Conservation (phyloP, 2,329 filamentous ascomycete species). For the Aspergillus japonicus region DNA sequence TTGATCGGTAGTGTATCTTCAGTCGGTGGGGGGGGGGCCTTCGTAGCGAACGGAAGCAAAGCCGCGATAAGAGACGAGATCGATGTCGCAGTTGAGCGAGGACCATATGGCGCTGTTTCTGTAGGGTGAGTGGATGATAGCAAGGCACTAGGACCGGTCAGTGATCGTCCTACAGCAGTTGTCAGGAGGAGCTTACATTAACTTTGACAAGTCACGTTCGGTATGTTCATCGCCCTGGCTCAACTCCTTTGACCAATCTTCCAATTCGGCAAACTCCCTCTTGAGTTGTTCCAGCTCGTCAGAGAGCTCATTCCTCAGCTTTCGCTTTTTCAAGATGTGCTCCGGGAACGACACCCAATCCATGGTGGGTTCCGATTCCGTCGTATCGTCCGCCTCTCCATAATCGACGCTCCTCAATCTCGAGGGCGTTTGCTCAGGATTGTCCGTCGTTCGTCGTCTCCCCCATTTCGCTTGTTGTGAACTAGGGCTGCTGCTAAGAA, state of each 20-base stretch:
- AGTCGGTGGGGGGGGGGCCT: conserved; percentile 20
- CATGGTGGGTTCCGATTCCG: conserved; percentile 5
- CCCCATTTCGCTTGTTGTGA: conserved; percentile 27
- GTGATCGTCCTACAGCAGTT: conserved; percentile 1
- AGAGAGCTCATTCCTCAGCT: conserved; percentile 53
- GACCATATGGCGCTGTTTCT: conserved; percentile 24
- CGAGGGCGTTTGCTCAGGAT: conserved; percentile 31
- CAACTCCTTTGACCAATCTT: conserved; percentile 59
- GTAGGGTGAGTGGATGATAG: neutral
- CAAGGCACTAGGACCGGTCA: conserved; percentile 18
- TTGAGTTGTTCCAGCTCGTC: conserved; percentile 58
- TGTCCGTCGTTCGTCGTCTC: conserved; percentile 25
- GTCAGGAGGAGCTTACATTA: conserved; percentile 32
- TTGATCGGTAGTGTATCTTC: conserved; percentile 58
- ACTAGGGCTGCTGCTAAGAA: conserved; percentile 41
- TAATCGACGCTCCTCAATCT: conserved; percentile 25
- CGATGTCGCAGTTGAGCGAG: conserved; percentile 25
- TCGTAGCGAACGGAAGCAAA: conserved; percentile 42
- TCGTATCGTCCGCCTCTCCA: conserved; percentile 14
- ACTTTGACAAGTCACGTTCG: conserved; percentile 31
- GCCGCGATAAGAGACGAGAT: conserved; percentile 40
- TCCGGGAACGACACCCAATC: conserved; percentile 22
- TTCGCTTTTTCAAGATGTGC: conserved; percentile 48
- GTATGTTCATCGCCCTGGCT: conserved; percentile 34
- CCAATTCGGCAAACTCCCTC: conserved; percentile 58